Conservation (phyloP, 176 grass and related monocot species). For the Microstegium vimineum region DNA sequence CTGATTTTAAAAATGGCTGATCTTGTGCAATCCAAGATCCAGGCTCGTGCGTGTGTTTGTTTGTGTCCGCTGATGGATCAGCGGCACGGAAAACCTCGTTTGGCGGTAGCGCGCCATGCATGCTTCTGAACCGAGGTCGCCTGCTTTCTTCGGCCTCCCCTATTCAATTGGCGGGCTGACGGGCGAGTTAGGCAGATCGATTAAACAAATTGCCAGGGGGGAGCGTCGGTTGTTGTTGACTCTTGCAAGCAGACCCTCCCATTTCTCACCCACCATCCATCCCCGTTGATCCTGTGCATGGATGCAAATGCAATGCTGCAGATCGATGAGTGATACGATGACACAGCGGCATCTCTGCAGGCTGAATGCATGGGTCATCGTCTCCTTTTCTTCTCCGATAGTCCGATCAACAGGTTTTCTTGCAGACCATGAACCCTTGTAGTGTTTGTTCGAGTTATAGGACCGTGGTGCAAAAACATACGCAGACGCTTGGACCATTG, state of each 20-base stretch:
- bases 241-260: neutral
- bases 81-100: constrained; percentile 41
- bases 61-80: constrained; percentile 27
- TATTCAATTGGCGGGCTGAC: constrained; percentile 16
- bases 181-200: constrained; percentile 11
- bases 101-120: constrained; percentile 3
- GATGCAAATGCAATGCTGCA: neutral
- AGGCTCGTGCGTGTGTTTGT: constrained; percentile 22
- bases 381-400: neutral
- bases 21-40: neutral
- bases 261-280: neutral
- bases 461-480: neutral
- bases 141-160: neutral
- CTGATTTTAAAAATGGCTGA: neutral
- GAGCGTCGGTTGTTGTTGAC: neutral
- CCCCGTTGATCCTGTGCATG: neutral
- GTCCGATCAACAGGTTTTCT: neutral
- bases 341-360: neutral
- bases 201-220: neutral
- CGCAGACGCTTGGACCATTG: too few species aligned
- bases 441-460: neutral
- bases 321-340: neutral
- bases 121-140: neutral
- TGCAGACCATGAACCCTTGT: neutral
- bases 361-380: neutral